These are phyloP conservation scores for Rhizopus delemar DNA, from an alignment of 371 early-diverging fungal genomes.

Conservation along the genomic window DNA sequence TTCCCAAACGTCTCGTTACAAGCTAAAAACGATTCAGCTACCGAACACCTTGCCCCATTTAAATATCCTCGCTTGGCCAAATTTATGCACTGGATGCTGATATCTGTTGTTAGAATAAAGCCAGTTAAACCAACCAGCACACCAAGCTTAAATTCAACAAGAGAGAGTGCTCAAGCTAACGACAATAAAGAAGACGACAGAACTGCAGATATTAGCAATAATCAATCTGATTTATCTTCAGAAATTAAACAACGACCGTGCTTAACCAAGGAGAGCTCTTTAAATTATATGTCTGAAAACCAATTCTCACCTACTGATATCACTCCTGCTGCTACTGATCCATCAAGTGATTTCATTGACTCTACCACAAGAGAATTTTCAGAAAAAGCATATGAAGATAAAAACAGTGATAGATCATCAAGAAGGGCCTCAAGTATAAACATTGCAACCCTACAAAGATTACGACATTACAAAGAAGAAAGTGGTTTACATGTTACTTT, in stretches of 20 bases:
- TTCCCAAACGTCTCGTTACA: neutral
- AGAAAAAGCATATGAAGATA: neutral
- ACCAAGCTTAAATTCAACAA: neutral
- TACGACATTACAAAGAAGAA: neutral
- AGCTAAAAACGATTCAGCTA: neutral
- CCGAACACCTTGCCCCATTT: slow-evolving; percentile 20
- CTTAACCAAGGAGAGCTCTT: neutral
- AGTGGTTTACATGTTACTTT: neutral
- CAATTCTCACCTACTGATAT: neutral
- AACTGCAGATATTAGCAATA: neutral
- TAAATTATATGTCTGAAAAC: neutral
- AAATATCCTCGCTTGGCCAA: slow-evolving; percentile 21
- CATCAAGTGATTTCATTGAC: neutral
- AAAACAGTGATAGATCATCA: neutral
- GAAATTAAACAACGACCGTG: neutral
- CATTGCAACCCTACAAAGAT: slow-evolving; percentile 2
- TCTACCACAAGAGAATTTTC: neutral
- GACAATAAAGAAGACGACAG: neutral
- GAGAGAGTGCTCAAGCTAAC: neutral
- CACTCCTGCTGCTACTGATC: neutral
- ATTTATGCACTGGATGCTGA: slow-evolving; percentile 29
- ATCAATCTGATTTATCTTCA: neutral
- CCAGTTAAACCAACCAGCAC: neutral
- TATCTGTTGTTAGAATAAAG: slow-evolving; percentile 17
- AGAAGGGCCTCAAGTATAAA: slow-evolving; percentile 10